phyloP scores from a whole-genome alignment of 768 basidiomycete genomes.

The Agrocybe pediades region DNA sequence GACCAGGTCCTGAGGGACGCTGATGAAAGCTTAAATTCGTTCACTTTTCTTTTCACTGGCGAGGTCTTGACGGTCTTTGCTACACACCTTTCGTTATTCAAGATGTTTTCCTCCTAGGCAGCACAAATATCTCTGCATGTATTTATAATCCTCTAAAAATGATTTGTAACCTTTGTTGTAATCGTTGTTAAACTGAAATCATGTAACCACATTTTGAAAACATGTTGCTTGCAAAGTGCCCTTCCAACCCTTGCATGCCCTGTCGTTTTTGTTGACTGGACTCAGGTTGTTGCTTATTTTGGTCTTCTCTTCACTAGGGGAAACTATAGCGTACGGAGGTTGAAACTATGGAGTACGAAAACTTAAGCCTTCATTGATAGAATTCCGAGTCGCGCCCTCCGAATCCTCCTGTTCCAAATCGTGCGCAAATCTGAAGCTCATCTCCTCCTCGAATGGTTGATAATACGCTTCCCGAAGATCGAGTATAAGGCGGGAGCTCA shows the following conservation, averaged over 20 bases:
- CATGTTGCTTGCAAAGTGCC: no score
- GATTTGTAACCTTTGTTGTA: no score
- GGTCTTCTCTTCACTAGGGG: no score
- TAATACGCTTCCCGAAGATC: slow-evolving; percentile 19
- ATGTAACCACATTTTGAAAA: no score
- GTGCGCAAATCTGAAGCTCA: slow-evolving; percentile 1
- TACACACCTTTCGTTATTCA: not conserved
- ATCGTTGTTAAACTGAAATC: no score
- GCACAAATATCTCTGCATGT: not conserved
- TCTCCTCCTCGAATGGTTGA: slow-evolving; percentile 11
- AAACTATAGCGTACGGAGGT: no score
- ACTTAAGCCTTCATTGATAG: no score
- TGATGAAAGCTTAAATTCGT: not conserved
- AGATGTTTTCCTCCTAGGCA: not conserved
- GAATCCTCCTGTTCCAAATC: not conserved
- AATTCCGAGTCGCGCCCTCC: no score
- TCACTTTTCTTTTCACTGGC: not conserved
- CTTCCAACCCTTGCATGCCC: no score
- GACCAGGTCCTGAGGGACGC: not conserved
- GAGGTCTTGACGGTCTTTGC: slow-evolving; percentile 5
- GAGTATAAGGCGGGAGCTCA: slow-evolving; percentile 14
- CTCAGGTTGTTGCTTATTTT: no score
- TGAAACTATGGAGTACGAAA: no score
- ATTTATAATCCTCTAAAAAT: not conserved
- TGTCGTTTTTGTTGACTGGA: no score